A percentile compares a stretch with the other conserved stretches of the same genome.
Conservation (phyloP, 805 yeast species). For the Tetrapisispora nanseiensis region DNA sequence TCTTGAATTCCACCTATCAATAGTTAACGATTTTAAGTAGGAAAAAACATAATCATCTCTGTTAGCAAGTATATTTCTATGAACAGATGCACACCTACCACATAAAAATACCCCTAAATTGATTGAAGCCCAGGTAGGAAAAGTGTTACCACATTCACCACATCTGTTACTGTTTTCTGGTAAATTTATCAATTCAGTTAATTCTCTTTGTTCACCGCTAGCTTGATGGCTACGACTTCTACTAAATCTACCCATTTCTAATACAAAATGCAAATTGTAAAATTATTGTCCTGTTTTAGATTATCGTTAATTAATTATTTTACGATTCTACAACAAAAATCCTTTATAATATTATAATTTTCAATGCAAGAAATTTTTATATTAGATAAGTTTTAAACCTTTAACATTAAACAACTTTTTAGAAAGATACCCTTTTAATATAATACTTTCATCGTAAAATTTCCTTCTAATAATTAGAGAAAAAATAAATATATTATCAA, state of each 20-base stretch:
- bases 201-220: conserved; percentile 22
- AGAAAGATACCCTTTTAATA: too few relatives aligned
- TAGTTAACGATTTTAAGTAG: conserved; percentile 58
- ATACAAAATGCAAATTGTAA: too few relatives aligned
- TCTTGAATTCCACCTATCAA: conserved; percentile 56
- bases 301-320: too few relatives aligned
- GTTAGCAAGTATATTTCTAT: conserved; percentile 48
- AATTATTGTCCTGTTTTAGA: too few relatives aligned
- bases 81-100: conserved; percentile 77
- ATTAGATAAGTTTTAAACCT: too few relatives aligned
- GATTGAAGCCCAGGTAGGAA: conserved; percentile 41
- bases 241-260: conserved; percentile 2
- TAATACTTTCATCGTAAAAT: too few relatives aligned
- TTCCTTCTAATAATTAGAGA: too few relatives aligned
- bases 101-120: conserved; percentile 63
- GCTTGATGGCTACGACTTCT: conserved; percentile 1
- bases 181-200: conserved; percentile 51
- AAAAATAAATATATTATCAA: too few relatives aligned
- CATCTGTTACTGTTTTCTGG: conserved; percentile 58
- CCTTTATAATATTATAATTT: too few relatives aligned
- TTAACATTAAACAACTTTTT: too few relatives aligned
- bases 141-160: conserved; percentile 64
- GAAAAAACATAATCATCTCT: conserved; percentile 39
- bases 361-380: too few relatives aligned
- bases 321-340: too few relatives aligned